Evolutionary conservation across 805 yeast species (phyloP).

Genomic region (Ogataea glucozyma): DNA sequence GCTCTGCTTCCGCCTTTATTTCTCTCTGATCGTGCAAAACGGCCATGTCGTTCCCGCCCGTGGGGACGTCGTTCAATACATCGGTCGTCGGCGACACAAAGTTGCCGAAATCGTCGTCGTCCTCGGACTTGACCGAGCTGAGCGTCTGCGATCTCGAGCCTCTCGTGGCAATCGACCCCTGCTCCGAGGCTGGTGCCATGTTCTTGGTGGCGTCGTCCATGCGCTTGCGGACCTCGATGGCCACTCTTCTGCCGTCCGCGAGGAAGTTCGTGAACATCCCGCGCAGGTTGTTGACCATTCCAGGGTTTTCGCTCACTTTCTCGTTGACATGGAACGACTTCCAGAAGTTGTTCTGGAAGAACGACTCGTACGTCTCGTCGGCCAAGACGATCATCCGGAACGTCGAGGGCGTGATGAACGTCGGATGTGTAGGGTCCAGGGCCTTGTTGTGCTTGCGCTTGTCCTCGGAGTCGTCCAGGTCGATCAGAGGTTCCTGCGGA

Average conservation of each 20-base stretch:
- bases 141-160: slow-evolving; percentile 24
- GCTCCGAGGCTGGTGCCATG: slow-evolving; percentile 16
- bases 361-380: slow-evolving; percentile 86
- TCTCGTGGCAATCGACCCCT: slow-evolving; percentile 21
- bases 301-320: slow-evolving; percentile 42
- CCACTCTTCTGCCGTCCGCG: slow-evolving; percentile 91
- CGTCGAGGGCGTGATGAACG: slow-evolving; percentile 75
- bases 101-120: slow-evolving; percentile 39
- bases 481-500: slow-evolving; percentile 42
- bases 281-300: slow-evolving; percentile 58
- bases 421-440: slow-evolving; percentile 76
- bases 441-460: slow-evolving; percentile 70
- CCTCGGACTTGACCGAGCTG: slow-evolving; percentile 26
- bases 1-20: slow-evolving; percentile 16
- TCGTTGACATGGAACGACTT: slow-evolving; percentile 66
- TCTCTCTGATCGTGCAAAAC: slow-evolving; percentile 25
- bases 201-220: slow-evolving; percentile 67
- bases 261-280: slow-evolving; percentile 89
- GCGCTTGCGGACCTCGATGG: slow-evolving; percentile 82
- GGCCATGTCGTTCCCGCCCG: slow-evolving; percentile 23
- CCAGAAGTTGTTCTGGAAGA: slow-evolving; percentile 70
- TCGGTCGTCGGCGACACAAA: slow-evolving; percentile 32
- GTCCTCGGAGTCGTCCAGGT: slow-evolving; percentile 39
- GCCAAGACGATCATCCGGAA: slow-evolving; percentile 94
- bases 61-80: slow-evolving; percentile 24